A percentile compares a stretch with the other conserved stretches of the same genome.
Evolutionary conservation across 2,329 filamentous ascomycete species (phyloP).

Genomic region (Penicillium sp.): DNA sequence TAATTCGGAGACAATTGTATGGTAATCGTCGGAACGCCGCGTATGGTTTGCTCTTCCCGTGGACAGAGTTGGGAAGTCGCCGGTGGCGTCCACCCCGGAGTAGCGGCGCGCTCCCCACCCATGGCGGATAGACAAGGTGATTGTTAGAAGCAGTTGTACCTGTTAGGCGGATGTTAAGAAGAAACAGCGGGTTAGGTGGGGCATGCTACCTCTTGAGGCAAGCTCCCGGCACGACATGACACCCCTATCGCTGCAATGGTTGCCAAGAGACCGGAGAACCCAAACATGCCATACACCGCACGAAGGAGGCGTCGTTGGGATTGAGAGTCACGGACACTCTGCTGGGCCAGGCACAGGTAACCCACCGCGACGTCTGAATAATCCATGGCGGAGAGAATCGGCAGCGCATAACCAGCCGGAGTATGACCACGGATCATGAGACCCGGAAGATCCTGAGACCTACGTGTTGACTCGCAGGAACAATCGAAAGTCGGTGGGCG

Average conservation of each 20-base stretch:
- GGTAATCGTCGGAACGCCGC: neutral
- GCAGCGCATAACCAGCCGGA: constrained; percentile 5
- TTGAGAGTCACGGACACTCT: neutral
- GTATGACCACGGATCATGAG: neutral
- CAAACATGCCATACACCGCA: neutral
- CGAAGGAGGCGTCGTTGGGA: neutral
- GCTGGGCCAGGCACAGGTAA: constrained; percentile 2
- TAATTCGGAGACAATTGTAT: no score
- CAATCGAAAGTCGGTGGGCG: no score
- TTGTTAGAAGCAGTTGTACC: neutral
- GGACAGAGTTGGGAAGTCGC: no score
- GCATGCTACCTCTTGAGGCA: neutral
- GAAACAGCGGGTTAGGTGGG: neutral
- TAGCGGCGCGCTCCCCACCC: neutral
- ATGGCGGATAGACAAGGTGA: neutral
- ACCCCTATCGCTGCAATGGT: neutral
- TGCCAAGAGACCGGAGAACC: constrained; percentile 1
- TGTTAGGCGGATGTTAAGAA: neutral
- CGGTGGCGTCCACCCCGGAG: neutral
- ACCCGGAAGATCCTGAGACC: no score
- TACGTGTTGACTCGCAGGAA: no score
- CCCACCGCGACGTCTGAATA: neutral
- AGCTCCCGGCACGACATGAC: neutral
- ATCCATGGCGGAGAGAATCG: constrained; percentile 1
- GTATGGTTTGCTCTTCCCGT: no score